These are phyloP conservation scores for Pseudogymnoascus sp. DNA, from an alignment of 2,329 filamentous ascomycete genomes.

Conservation along the genomic window DNA sequence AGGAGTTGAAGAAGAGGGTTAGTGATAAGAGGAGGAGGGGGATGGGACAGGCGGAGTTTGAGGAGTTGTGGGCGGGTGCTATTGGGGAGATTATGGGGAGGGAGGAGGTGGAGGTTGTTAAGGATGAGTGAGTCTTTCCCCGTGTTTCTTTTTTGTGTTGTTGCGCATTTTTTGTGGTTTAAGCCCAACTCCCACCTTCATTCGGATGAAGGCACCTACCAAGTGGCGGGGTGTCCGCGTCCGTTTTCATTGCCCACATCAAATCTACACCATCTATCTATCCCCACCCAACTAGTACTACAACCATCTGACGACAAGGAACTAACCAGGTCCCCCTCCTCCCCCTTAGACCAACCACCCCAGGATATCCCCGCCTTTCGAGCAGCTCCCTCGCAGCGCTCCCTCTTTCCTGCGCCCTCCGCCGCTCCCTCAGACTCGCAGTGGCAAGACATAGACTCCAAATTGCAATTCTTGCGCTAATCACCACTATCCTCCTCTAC, in stretches of 20 bases:
- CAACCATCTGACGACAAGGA: slow-evolving; percentile 17
- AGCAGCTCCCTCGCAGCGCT: slow-evolving; percentile 86
- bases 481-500: slow-evolving; percentile 48
- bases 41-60: slow-evolving; percentile 81
- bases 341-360: slow-evolving; percentile 61
- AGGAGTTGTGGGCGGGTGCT: slow-evolving; percentile 72
- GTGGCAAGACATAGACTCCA: slow-evolving; percentile 81
- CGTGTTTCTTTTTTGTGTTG: slow-evolving; percentile 18
- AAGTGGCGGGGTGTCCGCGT: background rate
- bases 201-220: background rate
- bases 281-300: background rate
- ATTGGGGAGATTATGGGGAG: slow-evolving; percentile 60
- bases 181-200: background rate
- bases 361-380: slow-evolving; percentile 58
- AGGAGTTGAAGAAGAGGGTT: slow-evolving; percentile 69
- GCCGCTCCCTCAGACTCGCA: slow-evolving; percentile 67
- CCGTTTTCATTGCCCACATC: background rate
- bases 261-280: background rate
- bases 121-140: slow-evolving; percentile 43
- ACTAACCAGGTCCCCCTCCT: slow-evolving; percentile 82
- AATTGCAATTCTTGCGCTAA: slow-evolving; percentile 57
- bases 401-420: slow-evolving; percentile 75
- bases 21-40: slow-evolving; percentile 68
- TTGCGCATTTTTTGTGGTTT: background rate
- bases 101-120: slow-evolving; percentile 49